A percentile compares a stretch with the other conserved stretches of the same genome.
Evolutionary conservation across 305 asterid genomes (phyloP).

Genomic region (Fraxinus floribunda): DNA sequence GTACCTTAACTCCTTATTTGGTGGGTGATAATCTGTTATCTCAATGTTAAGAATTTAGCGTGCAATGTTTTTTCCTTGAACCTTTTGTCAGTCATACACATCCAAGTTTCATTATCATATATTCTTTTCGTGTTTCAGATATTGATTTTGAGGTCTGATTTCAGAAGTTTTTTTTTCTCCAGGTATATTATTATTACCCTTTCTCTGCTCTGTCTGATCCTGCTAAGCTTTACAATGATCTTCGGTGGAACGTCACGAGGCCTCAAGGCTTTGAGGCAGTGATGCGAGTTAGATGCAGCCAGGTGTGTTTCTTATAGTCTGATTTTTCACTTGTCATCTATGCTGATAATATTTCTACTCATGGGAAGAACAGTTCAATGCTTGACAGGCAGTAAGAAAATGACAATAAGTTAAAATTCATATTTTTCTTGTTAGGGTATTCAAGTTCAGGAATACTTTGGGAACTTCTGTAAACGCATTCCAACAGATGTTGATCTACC

Average conservation of each 20-base stretch:
- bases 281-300: slow-evolving; percentile 99
- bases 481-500: slow-evolving; percentile 98
- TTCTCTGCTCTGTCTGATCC: slow-evolving; percentile 94
- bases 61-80: neutral
- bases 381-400: slow-evolving; percentile 1
- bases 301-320: slow-evolving; percentile 48
- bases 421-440: slow-evolving; percentile 61
- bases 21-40: slow-evolving; percentile 4
- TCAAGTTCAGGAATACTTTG: slow-evolving; percentile 93
- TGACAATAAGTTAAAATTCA: neutral
- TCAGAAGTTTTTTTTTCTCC: slow-evolving; percentile 24
- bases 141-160: slow-evolving; percentile 25
- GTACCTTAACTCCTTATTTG: slow-evolving; percentile 12
- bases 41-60: neutral
- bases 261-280: slow-evolving; percentile 99
- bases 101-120: slow-evolving; percentile 6
- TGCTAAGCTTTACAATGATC: slow-evolving; percentile 95
- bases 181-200: slow-evolving; percentile 93
- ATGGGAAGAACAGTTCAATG: slow-evolving; percentile 12
- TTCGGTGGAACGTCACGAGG: slow-evolving; percentile 97
- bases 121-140: slow-evolving; percentile 7
- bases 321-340: slow-evolving; percentile 18
- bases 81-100: neutral
- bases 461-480: slow-evolving; percentile 86
- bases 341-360: slow-evolving; percentile 9